phyloP scores from a whole-genome alignment of 1,284 basidiomycete genomes.

The Trichosporon sp. region DNA sequence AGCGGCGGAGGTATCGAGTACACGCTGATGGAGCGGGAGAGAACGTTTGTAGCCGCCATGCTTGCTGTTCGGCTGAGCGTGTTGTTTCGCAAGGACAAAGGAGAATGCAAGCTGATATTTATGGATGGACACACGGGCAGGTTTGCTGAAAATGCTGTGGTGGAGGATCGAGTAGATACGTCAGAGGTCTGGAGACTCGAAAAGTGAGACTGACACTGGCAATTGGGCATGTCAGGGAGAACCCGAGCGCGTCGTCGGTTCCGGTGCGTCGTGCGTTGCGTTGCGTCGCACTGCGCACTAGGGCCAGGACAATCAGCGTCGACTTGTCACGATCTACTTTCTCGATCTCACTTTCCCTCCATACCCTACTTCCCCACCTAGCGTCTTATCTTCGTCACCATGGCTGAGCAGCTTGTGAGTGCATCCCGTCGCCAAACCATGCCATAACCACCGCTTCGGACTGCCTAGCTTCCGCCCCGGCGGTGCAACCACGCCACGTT shows the following conservation, averaged over 20 bases:
- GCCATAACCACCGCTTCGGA: neutral
- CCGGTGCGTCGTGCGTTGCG: conserved; percentile 16
- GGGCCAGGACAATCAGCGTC: conserved; percentile 12
- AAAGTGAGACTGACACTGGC: conserved; percentile 10
- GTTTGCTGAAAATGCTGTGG: neutral
- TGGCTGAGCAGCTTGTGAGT: conserved; percentile 72
- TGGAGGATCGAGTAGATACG: conserved; percentile 1
- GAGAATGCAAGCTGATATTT: neutral
- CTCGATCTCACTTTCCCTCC: conserved; percentile 12
- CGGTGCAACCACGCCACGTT: neutral
- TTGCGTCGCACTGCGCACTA: neutral
- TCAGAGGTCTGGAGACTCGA: neutral
- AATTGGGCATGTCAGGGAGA: conserved; percentile 13
- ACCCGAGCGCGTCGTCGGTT: conserved; percentile 18
- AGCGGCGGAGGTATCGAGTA: conserved; percentile 70
- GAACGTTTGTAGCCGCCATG: conserved; percentile 25
- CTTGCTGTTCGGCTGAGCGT: neutral
- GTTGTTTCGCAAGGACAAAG: neutral
- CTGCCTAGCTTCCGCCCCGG: neutral
- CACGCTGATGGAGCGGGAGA: conserved; percentile 51
- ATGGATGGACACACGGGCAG: neutral
- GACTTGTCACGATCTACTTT: conserved; percentile 5
- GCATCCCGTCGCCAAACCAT: too few relatives aligned
- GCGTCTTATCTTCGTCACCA: conserved; percentile 42
- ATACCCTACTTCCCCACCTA: conserved; percentile 21